phyloP scores from a whole-genome alignment of 2,329 filamentous ascomycete genomes.

The Cytospora leucostoma region DNA sequence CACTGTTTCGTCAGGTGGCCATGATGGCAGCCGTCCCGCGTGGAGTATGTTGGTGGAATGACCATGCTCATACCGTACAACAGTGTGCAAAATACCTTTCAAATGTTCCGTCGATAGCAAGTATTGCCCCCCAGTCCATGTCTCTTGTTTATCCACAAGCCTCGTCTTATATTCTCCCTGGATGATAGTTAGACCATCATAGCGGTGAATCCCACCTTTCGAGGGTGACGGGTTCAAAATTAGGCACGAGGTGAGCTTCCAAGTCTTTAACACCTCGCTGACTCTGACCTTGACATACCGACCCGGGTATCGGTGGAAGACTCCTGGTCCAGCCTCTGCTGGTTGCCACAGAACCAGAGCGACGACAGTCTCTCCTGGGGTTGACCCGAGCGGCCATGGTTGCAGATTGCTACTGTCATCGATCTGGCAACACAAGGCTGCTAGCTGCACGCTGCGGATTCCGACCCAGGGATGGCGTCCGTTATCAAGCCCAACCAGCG shows the following conservation, averaged over 20 bases:
- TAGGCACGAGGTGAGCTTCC: conserved; percentile 1
- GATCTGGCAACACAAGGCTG: not conserved
- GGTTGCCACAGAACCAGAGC: not conserved
- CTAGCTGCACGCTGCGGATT: not conserved
- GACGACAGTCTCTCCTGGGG: not conserved
- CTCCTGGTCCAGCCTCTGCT: not conserved
- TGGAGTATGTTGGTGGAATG: not conserved
- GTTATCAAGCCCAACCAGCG: not conserved
- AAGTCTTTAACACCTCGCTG: not conserved
- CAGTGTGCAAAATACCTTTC: not conserved
- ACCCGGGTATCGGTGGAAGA: not conserved
- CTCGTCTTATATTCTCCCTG: not conserved
- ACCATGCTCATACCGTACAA: not conserved
- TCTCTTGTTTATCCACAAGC: not conserved
- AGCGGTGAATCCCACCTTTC: not conserved
- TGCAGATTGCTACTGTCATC: not conserved
- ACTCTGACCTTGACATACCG: not conserved
- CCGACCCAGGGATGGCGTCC: not conserved
- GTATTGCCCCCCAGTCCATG: not conserved
- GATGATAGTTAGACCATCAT: not conserved
- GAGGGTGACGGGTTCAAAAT: not conserved
- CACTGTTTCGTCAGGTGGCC: not conserved
- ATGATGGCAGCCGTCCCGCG: not conserved
- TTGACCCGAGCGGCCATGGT: not conserved
- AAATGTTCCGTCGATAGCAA: not conserved